Evolutionary conservation across 73 alveolate genomes (phyloP).

Genomic region (Paramecium biaurelia): DNA sequence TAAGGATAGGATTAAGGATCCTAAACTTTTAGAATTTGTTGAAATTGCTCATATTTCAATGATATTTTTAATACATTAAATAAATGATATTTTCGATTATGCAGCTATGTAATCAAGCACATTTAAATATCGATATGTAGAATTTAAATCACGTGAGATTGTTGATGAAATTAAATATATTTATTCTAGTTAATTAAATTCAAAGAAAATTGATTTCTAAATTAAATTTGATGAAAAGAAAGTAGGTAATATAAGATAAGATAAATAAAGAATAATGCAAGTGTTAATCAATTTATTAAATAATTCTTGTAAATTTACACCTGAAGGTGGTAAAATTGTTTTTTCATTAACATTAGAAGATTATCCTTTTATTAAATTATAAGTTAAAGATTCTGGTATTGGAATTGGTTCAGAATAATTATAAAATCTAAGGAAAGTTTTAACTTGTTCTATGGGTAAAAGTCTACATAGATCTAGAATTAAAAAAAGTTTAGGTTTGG

Average conservation of each 20-base stretch:
- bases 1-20: not conserved
- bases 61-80: not conserved
- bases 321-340: not conserved
- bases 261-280: conserved; percentile 9
- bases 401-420: conserved; percentile 9
- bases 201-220: not conserved
- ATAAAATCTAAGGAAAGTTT: not conserved
- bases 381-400: conserved; percentile 4
- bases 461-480: not conserved
- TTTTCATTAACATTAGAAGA: not conserved
- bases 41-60: not conserved
- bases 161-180: not conserved
- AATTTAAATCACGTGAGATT: not conserved
- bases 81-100: conserved; percentile 33
- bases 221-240: not conserved
- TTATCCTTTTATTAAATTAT: not conserved
- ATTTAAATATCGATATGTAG: not conserved
- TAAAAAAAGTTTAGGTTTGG: not conserved
- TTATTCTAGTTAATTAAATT: not conserved
- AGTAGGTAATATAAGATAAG: not conserved
- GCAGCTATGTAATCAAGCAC: not conserved
- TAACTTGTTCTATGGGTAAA: not conserved
- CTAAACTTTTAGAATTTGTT: not conserved
- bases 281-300: not conserved
- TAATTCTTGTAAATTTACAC: conserved; percentile 35